A percentile compares a stretch with the other conserved stretches of the same genome.
phyloP scores from a whole-genome alignment of 129 eudicot genomes.

The Lactuca saligna region DNA sequence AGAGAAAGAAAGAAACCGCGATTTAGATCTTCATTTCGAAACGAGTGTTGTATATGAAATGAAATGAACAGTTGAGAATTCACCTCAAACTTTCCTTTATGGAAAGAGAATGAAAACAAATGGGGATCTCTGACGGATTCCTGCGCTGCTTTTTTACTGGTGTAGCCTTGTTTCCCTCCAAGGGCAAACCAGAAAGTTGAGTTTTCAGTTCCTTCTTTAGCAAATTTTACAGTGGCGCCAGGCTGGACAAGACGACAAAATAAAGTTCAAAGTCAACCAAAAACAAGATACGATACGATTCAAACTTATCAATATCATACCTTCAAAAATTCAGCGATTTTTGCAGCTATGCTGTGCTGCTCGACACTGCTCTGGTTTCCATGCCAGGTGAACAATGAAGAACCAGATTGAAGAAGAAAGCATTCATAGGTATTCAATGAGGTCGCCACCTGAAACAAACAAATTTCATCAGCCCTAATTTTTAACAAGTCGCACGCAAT shows the following conservation, averaged over 20 bases:
- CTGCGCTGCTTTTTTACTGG: conserved; percentile 68
- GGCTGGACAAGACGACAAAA: conserved; percentile 48
- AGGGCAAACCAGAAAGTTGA: conserved; percentile 90
- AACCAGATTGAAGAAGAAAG: conserved; percentile 90
- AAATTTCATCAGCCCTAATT: conserved; percentile 5
- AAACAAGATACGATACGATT: neutral
- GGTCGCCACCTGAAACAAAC: conserved; percentile 63
- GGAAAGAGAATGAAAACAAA: conserved; percentile 62
- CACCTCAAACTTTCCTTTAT: conserved; percentile 94
- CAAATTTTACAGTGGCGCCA: conserved; percentile 66
- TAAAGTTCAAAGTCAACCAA: neutral
- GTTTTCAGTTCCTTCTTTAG: conserved; percentile 99
- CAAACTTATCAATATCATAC: conserved; percentile 27
- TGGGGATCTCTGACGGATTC: conserved; percentile 90
- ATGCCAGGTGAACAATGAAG: conserved; percentile 85
- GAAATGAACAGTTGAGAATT: neutral
- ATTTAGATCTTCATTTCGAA: neutral
- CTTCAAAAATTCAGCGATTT: conserved; percentile 93
- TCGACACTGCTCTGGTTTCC: conserved; percentile 84
- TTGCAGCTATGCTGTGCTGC: conserved; percentile 81
- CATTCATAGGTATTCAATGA: conserved; percentile 82
- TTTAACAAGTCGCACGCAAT: neutral
- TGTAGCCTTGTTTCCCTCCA: conserved; percentile 92
- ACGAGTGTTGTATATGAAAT: neutral
- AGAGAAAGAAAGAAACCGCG: neutral